A percentile compares a stretch with the other conserved stretches of the same genome.
Conservation (phyloP, 2,329 filamentous ascomycete species). For the Fusarium nurragi region DNA sequence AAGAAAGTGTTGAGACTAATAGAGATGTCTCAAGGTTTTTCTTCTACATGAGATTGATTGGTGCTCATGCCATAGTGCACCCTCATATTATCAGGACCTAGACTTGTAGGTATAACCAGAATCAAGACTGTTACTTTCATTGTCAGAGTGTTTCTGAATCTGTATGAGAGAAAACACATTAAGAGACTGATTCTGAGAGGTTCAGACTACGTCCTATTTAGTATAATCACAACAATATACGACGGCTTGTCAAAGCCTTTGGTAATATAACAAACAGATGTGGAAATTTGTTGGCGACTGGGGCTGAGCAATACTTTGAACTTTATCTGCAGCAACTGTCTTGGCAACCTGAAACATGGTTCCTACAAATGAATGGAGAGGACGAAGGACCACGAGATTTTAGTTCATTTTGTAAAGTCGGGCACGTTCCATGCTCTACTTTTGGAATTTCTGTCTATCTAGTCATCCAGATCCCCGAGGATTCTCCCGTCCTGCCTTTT, state of each 20-base stretch:
- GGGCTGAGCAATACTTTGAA: background rate
- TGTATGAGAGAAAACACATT: too few relatives aligned
- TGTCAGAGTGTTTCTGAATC: too few relatives aligned
- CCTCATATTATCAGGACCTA: background rate
- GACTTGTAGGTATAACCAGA: too few relatives aligned
- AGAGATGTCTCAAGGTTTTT: background rate
- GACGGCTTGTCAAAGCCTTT: too few relatives aligned
- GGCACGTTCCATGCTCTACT: background rate
- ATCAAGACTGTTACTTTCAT: too few relatives aligned
- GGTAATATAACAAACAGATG: too few relatives aligned
- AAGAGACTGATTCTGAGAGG: too few relatives aligned
- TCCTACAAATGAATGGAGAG: background rate
- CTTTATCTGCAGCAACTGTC: background rate
- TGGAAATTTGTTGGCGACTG: background rate
- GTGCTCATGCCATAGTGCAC: too few relatives aligned
- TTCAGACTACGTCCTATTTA: too few relatives aligned
- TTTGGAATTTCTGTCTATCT: background rate
- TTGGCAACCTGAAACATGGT: slow-evolving; percentile 3
- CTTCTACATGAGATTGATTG: background rate
- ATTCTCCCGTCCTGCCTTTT: background rate
- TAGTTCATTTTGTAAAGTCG: background rate
- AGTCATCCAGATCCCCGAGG: background rate
- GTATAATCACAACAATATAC: too few relatives aligned
- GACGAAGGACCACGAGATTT: background rate
- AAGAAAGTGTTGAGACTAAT: background rate